Conservation (phyloP, 306 rosid genomes). For the Vigna radiata region DNA sequence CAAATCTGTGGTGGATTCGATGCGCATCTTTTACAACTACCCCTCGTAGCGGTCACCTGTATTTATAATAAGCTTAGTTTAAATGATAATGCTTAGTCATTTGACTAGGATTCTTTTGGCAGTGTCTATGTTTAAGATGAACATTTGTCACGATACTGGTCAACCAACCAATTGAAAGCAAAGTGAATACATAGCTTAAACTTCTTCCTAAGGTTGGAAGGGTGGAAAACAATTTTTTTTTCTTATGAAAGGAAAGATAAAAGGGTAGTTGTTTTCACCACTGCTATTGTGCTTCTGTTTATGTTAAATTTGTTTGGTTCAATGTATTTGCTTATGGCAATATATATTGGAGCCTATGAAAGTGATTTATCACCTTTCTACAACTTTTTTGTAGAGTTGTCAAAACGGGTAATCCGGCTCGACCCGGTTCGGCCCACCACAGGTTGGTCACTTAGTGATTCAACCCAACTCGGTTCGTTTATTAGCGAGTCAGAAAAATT, state of each 20-base stretch:
- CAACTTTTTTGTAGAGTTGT: not conserved
- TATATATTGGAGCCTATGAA: not conserved
- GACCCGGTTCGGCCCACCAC: too few species aligned
- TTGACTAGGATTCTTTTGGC: constrained; percentile 6
- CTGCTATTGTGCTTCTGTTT: not conserved
- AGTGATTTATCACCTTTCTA: not conserved
- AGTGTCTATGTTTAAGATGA: not conserved
- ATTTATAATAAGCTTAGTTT: not conserved
- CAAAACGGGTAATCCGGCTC: too few species aligned
- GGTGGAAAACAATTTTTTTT: too few species aligned
- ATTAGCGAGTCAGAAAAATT: too few species aligned
- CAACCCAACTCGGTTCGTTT: too few species aligned
- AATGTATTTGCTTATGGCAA: not conserved
- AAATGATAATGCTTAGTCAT: not conserved
- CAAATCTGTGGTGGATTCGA: not conserved
- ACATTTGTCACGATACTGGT: not conserved
- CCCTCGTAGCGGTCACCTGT: not conserved
- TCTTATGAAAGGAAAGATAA: not conserved
- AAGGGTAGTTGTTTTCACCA: not conserved
- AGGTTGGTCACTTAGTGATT: too few species aligned
- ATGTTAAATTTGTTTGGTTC: not conserved
- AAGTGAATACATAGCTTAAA: constrained; percentile 1
- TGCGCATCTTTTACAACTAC: not conserved
- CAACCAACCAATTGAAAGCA: constrained; percentile 4
- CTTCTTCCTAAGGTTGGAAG: constrained; percentile 1